phyloP scores from a whole-genome alignment of 495 filamentous ascomycete genomes.

The Xylaria sp. region DNA sequence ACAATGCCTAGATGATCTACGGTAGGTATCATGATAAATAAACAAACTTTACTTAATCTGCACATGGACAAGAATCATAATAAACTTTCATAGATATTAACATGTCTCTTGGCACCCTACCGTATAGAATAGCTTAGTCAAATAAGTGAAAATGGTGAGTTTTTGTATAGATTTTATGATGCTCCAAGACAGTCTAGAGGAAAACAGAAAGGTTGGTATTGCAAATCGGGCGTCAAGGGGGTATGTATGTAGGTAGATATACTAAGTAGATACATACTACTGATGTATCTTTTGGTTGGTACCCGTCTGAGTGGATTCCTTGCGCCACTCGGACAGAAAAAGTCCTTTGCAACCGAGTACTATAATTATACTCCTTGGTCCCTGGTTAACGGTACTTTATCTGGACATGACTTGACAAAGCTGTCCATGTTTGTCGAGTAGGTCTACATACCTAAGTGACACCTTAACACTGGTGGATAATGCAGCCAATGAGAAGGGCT shows the following conservation, averaged over 20 bases:
- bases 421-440: neutral
- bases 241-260: too few relatives aligned
- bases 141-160: neutral
- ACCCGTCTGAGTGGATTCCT: neutral
- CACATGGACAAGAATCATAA: neutral
- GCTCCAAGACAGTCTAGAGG: neutral
- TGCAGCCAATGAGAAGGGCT: neutral
- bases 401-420: constrained; percentile 1
- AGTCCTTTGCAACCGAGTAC: constrained; percentile 17
- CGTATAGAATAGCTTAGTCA: neutral
- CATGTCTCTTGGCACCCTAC: neutral
- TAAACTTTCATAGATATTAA: neutral
- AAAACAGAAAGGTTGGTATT: neutral
- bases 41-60: neutral
- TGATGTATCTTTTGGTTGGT: neutral
- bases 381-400: neutral
- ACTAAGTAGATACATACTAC: neutral
- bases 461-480: neutral
- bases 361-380: too few relatives aligned
- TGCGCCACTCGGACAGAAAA: constrained; percentile 13
- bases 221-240: neutral
- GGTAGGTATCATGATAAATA: neutral
- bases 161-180: neutral
- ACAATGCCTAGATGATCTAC: neutral
- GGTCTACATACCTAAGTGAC: too few relatives aligned